Evolutionary conservation across 78 protist genomes (phyloP), one percentile per base, ranked within the genome.

Genomic region (Dictyostelium citrinum): DNA sequence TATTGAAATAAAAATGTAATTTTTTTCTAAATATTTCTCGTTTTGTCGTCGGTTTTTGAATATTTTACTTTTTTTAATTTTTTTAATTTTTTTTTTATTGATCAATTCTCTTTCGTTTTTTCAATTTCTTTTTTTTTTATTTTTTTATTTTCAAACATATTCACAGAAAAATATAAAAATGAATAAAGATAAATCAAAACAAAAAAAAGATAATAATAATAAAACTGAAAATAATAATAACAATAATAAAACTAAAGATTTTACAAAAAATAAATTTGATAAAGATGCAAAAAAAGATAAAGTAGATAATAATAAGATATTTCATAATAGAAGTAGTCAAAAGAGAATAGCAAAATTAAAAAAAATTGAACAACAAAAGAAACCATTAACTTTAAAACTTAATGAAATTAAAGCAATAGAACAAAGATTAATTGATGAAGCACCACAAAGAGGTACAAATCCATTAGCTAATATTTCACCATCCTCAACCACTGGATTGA

Each of bases 361-460:
- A 41, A 24, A 55, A n/a, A 43, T 49, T n/a, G 81, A 58, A 41
- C 33, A 55, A 1, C 77, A 17, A 12, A 14, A 17, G 7, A 75
- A 58, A n/a, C 76, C 83, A 16, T 41, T 74, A 29, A 74, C n/a
- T 55, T 12, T 12, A 29, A 51, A 41, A 20, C 10, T 61, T 7
- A 45, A 75, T 39, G 91, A 91, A 49, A 82, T 91, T 49, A 29
- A 58, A 60, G 4, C 10, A 8, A 37, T 91, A 11, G 81, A 82
- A 46, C 58, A 91, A 46, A 81, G 96, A 60, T 45, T 91, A n/a
- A 74, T 77, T 41, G 45, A 81, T 8, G 96, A 91, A 31, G 81
- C 80, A 31, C 96, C 96, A 27, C 39, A 43, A 39, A 81, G 79
- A 71, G 96, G 96, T 67, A 49, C 83, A 5, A 80, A 77, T 43